Evolutionary conservation across 192 early-diverging fungal species (phyloP), one percentile per base, ranked within the genome.

Genomic region (Dissophora ornata): DNA sequence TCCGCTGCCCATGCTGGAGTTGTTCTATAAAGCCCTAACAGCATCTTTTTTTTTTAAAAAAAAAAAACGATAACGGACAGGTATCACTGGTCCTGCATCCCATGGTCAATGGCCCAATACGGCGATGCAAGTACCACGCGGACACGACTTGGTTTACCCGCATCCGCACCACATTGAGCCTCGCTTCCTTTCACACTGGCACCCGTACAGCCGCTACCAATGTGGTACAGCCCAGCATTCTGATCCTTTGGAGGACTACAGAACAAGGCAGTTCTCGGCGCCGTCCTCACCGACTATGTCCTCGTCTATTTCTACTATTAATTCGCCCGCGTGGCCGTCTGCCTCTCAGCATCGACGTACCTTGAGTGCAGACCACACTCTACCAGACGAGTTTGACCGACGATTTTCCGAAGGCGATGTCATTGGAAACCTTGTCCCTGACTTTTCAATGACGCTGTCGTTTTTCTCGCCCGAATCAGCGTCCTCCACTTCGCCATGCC

Each of bases 331-430:
- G 9, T 54, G 53, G 49, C 34, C 34, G 2, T 38, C 53, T 8
- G 34, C 36, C 7, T 26, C 58, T 29, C 58, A 62, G 12, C 69
- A 71, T 36, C 69, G 69, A 2, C 69, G 69, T 2, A 56, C 60
- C 36, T 2, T 40, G 24, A 71, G 69, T 50, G 54, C 36, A 10
- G 47, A 47, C 18, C 28, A 63, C 16, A n/a, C 33, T 15, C 21
- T 32, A 16, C 4, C 55, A 11, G 54, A 63, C 21, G 68, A 62
- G 44, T 41, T 28, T 30, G 56, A 62, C n/a, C 68, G 68, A 30
- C 57, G 59, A 7, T 70, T 55, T 40, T 70, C 68, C 1, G 68
- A 70, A 22, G 45, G 68, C 6, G 68, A 70, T 59, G 19, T 70
- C 19, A n/a, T 70, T 34, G 57, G 57, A 7, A 44, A 44, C 4